Base-by-base conservation (phyloP, 192 early-diverging fungal species). In the Backusella tuberculispora region DNA sequence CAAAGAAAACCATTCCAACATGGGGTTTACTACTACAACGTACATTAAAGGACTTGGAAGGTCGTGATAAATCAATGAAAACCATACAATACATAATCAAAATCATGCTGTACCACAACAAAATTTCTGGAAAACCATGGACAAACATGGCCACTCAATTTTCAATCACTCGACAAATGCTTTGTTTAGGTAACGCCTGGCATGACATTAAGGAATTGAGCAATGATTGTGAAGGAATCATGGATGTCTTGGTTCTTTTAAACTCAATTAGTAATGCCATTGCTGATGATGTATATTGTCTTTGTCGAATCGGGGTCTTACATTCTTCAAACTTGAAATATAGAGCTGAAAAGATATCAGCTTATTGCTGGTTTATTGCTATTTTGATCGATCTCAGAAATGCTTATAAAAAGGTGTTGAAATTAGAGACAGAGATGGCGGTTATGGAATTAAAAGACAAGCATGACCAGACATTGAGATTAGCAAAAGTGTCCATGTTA, bases 1-100 rank as follows among this genome's bases (percentile, higher is more conserved):
- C 53, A 19, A 60, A 5, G 26, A 60, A 60, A 60, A 12, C 19
- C 17, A 26, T 60, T 60, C 12, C 53, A 26, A 26, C 21, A 4
- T 34, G 29, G 29, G 53, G 21, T 10, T 12, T 60, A 8, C 5
- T 60, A 60, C 9, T 94, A 37, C 86, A 89, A 34, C 85, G 86
- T 66, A 80, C 92, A 17, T 84, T 93, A n/a, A 82, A 87, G 37
- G 74, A 91, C 26, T 87, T 91, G 63, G 95, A 96, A 72, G 95
- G 95, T 40, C 86, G 95, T n/a, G 95, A 96, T 84, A 96, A 96
- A 78, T 83, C 88, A 15, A 82, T 95, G 66, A 95, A 95, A 73
- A 76, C 88, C 26, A 73, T 91, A 38, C 94, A 95, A 76, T 95
- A 95, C 78, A 77, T 85, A 34, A 76, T 87, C 71, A 95, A 95